Evolutionary conservation across 2,329 filamentous ascomycete species (phyloP).

Genomic region (Ustilaginoidea virens): DNA sequence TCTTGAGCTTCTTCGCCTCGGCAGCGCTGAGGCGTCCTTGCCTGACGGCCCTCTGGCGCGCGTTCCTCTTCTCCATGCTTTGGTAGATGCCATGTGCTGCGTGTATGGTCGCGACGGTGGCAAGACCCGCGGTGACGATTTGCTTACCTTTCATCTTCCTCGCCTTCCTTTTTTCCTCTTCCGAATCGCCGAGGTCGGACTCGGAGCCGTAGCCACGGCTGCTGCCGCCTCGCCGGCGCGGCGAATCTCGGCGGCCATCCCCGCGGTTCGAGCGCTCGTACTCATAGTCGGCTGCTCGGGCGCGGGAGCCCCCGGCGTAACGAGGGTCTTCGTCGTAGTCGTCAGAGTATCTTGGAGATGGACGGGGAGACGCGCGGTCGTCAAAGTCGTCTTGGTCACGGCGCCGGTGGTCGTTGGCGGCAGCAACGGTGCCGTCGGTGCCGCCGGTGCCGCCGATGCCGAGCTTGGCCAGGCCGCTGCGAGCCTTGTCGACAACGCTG

Average conservation of each 20-base stretch:
- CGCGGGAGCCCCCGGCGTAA: slow-evolving; percentile 14
- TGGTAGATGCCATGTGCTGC: slow-evolving; percentile 42
- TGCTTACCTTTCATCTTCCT: slow-evolving; percentile 49
- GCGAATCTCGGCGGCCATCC: slow-evolving; percentile 21
- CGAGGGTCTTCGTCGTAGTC: slow-evolving; percentile 32
- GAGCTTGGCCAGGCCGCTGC: slow-evolving; percentile 45
- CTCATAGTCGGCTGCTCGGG: slow-evolving; percentile 28
- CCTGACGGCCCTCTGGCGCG: slow-evolving; percentile 35
- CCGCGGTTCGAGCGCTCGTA: slow-evolving; percentile 27
- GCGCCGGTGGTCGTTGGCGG: slow-evolving; percentile 21
- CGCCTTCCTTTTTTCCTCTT: slow-evolving; percentile 36
- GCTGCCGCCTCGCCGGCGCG: slow-evolving; percentile 18
- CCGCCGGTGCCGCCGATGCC: slow-evolving; percentile 44
- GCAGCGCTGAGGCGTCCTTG: slow-evolving; percentile 34
- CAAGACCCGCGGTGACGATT: slow-evolving; percentile 38
- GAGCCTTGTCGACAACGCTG: slow-evolving; percentile 47
- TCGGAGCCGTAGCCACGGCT: slow-evolving; percentile 33
- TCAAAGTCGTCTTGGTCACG: slow-evolving; percentile 30
- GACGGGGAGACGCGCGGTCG: slow-evolving; percentile 22
- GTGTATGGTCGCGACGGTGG: slow-evolving; percentile 43
- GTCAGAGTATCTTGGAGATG: slow-evolving; percentile 24
- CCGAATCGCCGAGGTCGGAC: slow-evolving; percentile 41
- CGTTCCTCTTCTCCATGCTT: slow-evolving; percentile 40
- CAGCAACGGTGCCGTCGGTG: slow-evolving; percentile 27
- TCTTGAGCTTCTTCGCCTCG: slow-evolving; percentile 41